These are phyloP conservation scores for Hymenotorrendiella dingleyae DNA, from an alignment of 2,329 filamentous ascomycete genomes.

Conservation along the genomic window DNA sequence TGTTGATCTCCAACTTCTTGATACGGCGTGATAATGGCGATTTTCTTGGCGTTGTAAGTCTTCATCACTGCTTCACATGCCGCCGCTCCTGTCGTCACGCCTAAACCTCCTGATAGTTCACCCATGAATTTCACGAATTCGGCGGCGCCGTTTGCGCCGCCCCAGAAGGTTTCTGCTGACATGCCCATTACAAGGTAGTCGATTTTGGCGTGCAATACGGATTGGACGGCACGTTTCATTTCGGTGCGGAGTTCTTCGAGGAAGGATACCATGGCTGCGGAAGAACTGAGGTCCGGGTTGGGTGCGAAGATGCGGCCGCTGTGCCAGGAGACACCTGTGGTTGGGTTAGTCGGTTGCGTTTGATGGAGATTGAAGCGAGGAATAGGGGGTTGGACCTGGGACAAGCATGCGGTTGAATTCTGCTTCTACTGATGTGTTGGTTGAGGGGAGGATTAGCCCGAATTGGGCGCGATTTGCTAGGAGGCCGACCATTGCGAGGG, in stretches of 20 bases:
- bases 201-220: conserved; percentile 25
- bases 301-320: conserved; percentile 29
- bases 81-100: conserved; percentile 29
- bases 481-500: conserved; percentile 14
- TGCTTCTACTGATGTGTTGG: conserved; percentile 32
- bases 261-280: conserved; percentile 29
- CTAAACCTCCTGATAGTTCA: conserved; percentile 25
- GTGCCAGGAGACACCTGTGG: conserved; percentile 29
- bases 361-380: background rate
- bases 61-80: conserved; percentile 28
- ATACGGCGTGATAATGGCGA: conserved; percentile 31
- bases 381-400: conserved; percentile 5
- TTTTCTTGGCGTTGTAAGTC: conserved; percentile 25
- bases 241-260: conserved; percentile 27
- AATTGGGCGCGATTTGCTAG: conserved; percentile 26
- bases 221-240: conserved; percentile 27
- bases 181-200: conserved; percentile 33
- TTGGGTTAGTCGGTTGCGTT: background rate
- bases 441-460: conserved; percentile 31
- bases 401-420: conserved; percentile 31
- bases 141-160: conserved; percentile 26
- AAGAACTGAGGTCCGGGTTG: conserved; percentile 28
- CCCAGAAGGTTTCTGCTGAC: conserved; percentile 32
- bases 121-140: conserved; percentile 30
- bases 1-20: conserved; percentile 30